A percentile compares a stretch with the other conserved stretches of the same genome.
Evolutionary conservation across 1,139 yeast species (phyloP).

Genomic region (Saccharomycopsis hybrid): DNA sequence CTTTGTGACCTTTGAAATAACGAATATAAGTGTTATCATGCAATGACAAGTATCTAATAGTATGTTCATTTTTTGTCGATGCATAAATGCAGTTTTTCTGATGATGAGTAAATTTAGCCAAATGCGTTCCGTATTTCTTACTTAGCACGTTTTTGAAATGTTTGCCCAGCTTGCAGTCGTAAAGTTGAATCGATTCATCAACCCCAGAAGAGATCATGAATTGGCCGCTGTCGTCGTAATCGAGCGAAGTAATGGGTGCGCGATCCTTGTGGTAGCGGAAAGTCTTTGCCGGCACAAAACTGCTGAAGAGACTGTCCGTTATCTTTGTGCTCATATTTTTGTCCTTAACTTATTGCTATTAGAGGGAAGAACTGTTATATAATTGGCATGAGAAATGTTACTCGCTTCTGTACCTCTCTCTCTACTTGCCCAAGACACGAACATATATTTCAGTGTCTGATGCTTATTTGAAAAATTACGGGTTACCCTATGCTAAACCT

Average conservation of each 20-base stretch:
- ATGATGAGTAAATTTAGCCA: slow-evolving; percentile 78
- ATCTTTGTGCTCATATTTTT: slow-evolving; percentile 28
- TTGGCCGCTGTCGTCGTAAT: slow-evolving; percentile 82
- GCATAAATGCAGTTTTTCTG: slow-evolving; percentile 74
- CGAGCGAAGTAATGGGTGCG: slow-evolving; percentile 68
- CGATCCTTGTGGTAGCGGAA: slow-evolving; percentile 52
- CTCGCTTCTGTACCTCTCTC: too few species aligned
- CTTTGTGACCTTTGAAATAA: slow-evolving; percentile 83
- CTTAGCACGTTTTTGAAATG: slow-evolving; percentile 64
- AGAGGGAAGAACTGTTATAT: too few species aligned
- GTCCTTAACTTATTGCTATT: too few species aligned
- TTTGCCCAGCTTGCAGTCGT: slow-evolving; percentile 68
- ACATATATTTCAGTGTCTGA: too few species aligned
- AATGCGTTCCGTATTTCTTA: slow-evolving; percentile 87
- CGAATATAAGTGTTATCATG: slow-evolving; percentile 75
- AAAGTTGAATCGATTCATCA: slow-evolving; percentile 79
- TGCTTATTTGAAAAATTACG: too few species aligned
- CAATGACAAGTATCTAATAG: slow-evolving; percentile 67
- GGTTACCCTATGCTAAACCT: too few species aligned
- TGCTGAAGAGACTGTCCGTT: slow-evolving; percentile 37
- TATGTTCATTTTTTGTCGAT: slow-evolving; percentile 72
- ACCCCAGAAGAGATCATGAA: slow-evolving; percentile 70
- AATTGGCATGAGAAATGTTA: too few species aligned
- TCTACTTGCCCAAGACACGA: too few species aligned
- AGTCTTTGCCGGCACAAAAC: slow-evolving; percentile 52